Conservation (phyloP, 306 rosid species). For the Rosa persica region DNA sequence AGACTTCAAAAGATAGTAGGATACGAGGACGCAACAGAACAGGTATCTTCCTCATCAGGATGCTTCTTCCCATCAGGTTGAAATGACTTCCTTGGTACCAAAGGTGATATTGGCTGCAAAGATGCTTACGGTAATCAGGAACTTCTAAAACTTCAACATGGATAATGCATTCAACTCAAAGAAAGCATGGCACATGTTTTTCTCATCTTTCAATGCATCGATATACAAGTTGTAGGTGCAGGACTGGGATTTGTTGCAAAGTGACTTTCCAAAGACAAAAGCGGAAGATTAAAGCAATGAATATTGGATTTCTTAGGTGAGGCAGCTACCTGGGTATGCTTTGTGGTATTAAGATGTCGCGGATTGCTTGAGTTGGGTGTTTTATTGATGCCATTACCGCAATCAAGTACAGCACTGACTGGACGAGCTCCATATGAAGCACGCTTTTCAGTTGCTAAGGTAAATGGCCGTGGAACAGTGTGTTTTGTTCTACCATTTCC, state of each 20-base stretch:
- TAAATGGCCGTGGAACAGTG: slow-evolving; percentile 90
- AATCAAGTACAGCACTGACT: slow-evolving; percentile 39
- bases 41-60: slow-evolving; percentile 88
- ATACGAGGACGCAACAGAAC: slow-evolving; percentile 83
- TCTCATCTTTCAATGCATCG: background rate
- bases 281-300: background rate
- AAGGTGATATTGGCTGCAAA: slow-evolving; percentile 64
- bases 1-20: slow-evolving; percentile 41
- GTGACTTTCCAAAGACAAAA: background rate
- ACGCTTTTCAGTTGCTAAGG: slow-evolving; percentile 96
- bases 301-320: background rate
- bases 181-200: background rate
- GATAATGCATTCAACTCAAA: background rate
- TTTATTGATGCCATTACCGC: slow-evolving; percentile 35
- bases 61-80: slow-evolving; percentile 82
- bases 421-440: slow-evolving; percentile 58
- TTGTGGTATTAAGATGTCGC: slow-evolving; percentile 43
- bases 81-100: slow-evolving; percentile 60
- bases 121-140: slow-evolving; percentile 11
- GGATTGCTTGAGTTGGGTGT: slow-evolving; percentile 39
- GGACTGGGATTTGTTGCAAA: background rate
- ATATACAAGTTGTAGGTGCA: background rate
- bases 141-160: background rate
- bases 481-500: slow-evolving; percentile 64
- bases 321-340: slow-evolving; percentile 70